Conservation (phyloP, 352 stramenopile species). For the Phytophthora meadii region DNA sequence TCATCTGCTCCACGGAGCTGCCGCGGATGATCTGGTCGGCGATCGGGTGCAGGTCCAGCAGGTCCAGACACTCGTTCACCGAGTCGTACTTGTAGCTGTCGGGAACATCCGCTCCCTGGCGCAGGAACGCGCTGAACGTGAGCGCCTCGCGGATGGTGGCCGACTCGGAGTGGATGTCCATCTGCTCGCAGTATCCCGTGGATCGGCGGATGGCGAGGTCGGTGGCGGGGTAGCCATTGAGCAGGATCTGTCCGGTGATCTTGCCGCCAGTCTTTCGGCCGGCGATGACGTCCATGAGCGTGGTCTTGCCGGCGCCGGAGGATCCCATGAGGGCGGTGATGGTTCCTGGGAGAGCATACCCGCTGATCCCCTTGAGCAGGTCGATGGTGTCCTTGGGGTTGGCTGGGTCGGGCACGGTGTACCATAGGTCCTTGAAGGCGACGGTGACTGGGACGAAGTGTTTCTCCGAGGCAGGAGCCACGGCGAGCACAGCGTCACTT, state of each 20-base stretch:
- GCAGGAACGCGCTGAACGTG: slow-evolving; percentile 38
- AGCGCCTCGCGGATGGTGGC: slow-evolving; percentile 81
- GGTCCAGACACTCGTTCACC: slow-evolving; percentile 32
- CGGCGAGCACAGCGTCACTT: neutral
- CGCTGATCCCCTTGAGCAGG: slow-evolving; percentile 26
- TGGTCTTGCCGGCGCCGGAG: slow-evolving; percentile 25
- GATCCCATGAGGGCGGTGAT: slow-evolving; percentile 31
- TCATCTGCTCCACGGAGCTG: slow-evolving; percentile 37
- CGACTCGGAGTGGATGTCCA: slow-evolving; percentile 87
- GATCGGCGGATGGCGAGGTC: slow-evolving; percentile 54
- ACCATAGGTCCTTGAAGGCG: slow-evolving; percentile 29
- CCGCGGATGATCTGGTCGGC: slow-evolving; percentile 47
- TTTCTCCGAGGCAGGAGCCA: slow-evolving; percentile 1
- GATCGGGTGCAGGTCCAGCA: slow-evolving; percentile 31
- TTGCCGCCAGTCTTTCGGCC: slow-evolving; percentile 26
- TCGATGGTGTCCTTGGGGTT: slow-evolving; percentile 32
- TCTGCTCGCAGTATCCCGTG: slow-evolving; percentile 74
- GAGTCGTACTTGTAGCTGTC: slow-evolving; percentile 35
- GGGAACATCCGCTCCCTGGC: slow-evolving; percentile 41
- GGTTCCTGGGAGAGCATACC: slow-evolving; percentile 20
- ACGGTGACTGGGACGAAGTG: slow-evolving; percentile 24
- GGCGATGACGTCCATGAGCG: slow-evolving; percentile 31
- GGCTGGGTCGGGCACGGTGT: slow-evolving; percentile 17
- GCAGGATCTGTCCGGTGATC: slow-evolving; percentile 16
- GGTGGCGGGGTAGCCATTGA: slow-evolving; percentile 49